Conservation (phyloP, 768 basidiomycete species). For the Lactarius akahatsu region DNA sequence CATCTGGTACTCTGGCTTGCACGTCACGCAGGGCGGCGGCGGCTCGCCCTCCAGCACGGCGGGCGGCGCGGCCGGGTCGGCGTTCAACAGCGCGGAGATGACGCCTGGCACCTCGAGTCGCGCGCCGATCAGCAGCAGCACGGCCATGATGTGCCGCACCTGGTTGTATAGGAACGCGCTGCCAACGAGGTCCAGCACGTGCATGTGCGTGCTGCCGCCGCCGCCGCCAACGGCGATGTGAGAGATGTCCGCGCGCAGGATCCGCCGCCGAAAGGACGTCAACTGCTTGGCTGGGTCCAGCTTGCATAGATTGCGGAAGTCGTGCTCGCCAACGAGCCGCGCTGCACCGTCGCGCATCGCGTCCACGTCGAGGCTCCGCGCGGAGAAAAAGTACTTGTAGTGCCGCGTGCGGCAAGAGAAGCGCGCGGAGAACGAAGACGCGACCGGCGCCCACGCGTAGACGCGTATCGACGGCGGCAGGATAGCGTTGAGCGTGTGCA, state of each 20-base stretch:
- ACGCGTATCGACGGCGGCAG: slow-evolving; percentile 89
- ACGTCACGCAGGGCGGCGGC: slow-evolving; percentile 49
- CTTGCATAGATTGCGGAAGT: slow-evolving; percentile 95
- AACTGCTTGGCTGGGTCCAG: slow-evolving; percentile 91
- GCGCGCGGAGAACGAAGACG: slow-evolving; percentile 77
- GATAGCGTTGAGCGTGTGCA: slow-evolving; percentile 77
- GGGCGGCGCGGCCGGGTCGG: slow-evolving; percentile 41
- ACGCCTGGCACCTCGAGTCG: slow-evolving; percentile 73
- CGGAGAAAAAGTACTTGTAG: slow-evolving; percentile 96
- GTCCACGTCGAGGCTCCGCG: slow-evolving; percentile 60
- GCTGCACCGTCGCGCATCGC: slow-evolving; percentile 75
- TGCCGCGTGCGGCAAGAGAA: slow-evolving; percentile 85
- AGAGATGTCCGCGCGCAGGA: slow-evolving; percentile 64
- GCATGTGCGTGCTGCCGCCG: slow-evolving; percentile 39
- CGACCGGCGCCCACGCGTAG: slow-evolving; percentile 91
- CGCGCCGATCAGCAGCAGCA: slow-evolving; percentile 85
- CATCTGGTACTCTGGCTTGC: slow-evolving; percentile 92
- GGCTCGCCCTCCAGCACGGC: slow-evolving; percentile 33
- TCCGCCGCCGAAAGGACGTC: slow-evolving; percentile 67
- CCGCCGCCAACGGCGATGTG: slow-evolving; percentile 36
- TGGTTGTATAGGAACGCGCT: slow-evolving; percentile 94
- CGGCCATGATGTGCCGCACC: slow-evolving; percentile 90
- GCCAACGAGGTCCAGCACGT: slow-evolving; percentile 83
- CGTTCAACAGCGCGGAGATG: slow-evolving; percentile 72
- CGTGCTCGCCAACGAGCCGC: slow-evolving; percentile 81